Conservation (phyloP, 441 rosid genomes). For the Arabidopsis hybrid region DNA sequence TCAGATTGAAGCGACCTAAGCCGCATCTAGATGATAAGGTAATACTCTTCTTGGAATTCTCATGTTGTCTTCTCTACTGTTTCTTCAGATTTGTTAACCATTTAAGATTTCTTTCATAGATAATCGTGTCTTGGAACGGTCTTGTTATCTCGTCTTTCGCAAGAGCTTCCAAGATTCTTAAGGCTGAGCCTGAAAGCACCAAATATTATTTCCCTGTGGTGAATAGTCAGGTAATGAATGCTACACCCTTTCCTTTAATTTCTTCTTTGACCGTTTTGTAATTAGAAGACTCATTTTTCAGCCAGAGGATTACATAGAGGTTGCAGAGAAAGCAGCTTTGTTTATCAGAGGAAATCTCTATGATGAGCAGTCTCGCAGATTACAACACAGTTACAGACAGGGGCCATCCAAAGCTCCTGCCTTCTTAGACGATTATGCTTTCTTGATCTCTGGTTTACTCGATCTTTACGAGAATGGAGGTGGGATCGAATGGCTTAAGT, state of each 20-base stretch:
- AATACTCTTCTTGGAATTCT: neutral
- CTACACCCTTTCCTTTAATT: neutral
- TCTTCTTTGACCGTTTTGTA: neutral
- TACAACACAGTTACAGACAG: slow-evolving; percentile 81
- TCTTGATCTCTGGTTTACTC: slow-evolving; percentile 81
- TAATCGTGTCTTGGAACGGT: slow-evolving; percentile 95
- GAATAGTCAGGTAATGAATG: slow-evolving; percentile 69
- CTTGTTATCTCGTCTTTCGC: slow-evolving; percentile 87
- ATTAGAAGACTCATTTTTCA: slow-evolving; percentile 35
- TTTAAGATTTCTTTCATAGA: slow-evolving; percentile 49
- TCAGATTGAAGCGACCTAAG: slow-evolving; percentile 72
- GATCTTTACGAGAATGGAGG: slow-evolving; percentile 90
- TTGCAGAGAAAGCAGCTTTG: slow-evolving; percentile 86
- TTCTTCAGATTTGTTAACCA: slow-evolving; percentile 23
- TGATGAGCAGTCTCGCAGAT: slow-evolving; percentile 63
- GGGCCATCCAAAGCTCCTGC: slow-evolving; percentile 97
- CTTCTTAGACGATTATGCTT: slow-evolving; percentile 95
- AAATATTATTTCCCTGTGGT: slow-evolving; percentile 70
- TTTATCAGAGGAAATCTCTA: slow-evolving; percentile 78
- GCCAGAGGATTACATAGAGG: slow-evolving; percentile 84
- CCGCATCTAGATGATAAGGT: slow-evolving; percentile 99
- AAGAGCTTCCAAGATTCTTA: slow-evolving; percentile 85
- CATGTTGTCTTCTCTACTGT: slow-evolving; percentile 19
- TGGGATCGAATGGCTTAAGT: slow-evolving; percentile 64
- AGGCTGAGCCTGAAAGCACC: slow-evolving; percentile 57